phyloP scores from a whole-genome alignment of 2,329 filamentous ascomycete species.

The Trichoderma semiorbis region DNA sequence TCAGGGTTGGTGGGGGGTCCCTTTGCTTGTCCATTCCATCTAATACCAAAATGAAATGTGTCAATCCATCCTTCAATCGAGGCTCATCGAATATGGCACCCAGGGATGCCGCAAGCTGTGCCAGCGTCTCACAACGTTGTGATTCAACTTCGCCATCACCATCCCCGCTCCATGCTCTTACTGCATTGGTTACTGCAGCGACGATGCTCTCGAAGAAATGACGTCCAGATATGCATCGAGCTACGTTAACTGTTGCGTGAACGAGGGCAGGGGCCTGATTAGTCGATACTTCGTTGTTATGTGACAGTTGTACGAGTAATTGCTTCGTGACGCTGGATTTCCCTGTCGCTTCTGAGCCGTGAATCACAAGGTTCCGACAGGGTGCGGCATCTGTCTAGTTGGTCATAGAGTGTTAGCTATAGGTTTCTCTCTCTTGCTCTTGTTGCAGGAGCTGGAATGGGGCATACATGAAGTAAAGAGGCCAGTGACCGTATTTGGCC shows the following conservation, averaged over 20 bases:
- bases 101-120: slow-evolving; percentile 71
- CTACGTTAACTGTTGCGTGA: slow-evolving; percentile 63
- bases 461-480: slow-evolving; percentile 50
- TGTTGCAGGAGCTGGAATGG: not conserved
- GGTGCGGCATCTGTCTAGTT: slow-evolving; percentile 61
- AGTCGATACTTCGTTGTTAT: slow-evolving; percentile 13
- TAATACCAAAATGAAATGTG: slow-evolving; percentile 76
- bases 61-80: slow-evolving; percentile 32
- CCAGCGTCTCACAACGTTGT: slow-evolving; percentile 74
- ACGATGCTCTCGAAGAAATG: slow-evolving; percentile 74
- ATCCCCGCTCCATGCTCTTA: slow-evolving; percentile 32
- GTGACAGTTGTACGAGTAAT: slow-evolving; percentile 32
- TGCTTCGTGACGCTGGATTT: slow-evolving; percentile 70
- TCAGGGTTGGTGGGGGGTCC: slow-evolving; percentile 72
- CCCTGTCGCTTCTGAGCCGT: slow-evolving; percentile 83
- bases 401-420: not conserved
- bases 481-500: slow-evolving; percentile 57
- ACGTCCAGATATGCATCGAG: slow-evolving; percentile 73
- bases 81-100: slow-evolving; percentile 56
- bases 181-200: slow-evolving; percentile 53
- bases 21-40: slow-evolving; percentile 84
- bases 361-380: slow-evolving; percentile 70
- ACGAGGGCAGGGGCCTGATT: slow-evolving; percentile 36
- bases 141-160: slow-evolving; percentile 26
- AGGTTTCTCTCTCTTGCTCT: not conserved